Evolutionary conservation across 177 flowering plant genomes (phyloP).

Genomic region (Vitis hybrid): DNA sequence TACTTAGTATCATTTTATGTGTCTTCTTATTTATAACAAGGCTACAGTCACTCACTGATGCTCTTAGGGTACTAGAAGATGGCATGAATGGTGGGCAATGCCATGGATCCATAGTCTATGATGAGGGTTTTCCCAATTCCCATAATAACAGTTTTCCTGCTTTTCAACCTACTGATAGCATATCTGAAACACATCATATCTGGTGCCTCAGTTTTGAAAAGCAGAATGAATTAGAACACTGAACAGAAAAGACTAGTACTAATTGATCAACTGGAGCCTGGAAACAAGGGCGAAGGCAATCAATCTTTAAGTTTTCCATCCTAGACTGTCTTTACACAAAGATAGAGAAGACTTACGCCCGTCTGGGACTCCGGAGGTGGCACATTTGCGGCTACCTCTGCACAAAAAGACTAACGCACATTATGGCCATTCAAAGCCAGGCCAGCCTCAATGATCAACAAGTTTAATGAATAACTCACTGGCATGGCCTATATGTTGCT

Average conservation of each 20-base stretch:
- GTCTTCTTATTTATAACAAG: no score
- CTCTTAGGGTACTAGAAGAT: no score
- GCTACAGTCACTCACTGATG: no score
- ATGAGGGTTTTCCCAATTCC: no score
- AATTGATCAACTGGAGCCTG: not conserved
- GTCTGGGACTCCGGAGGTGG: slow-evolving; percentile 51
- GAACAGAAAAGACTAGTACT: not conserved
- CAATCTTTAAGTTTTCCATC: not conserved
- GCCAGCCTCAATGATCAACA: not conserved
- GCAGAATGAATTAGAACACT: not conserved
- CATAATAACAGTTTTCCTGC: no score
- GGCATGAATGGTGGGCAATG: no score
- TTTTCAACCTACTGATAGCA: no score
- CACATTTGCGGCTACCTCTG: slow-evolving; percentile 67
- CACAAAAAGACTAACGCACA: slow-evolving; percentile 13
- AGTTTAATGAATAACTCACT: slow-evolving; percentile 42
- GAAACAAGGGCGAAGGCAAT: not conserved
- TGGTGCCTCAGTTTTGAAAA: not conserved
- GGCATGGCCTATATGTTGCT: slow-evolving; percentile 39
- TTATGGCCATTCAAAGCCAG: no score
- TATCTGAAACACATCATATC: not conserved
- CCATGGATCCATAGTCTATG: no score
- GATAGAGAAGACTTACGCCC: slow-evolving; percentile 28
- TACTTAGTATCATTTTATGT: no score
- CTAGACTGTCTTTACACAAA: not conserved